phyloP scores from a whole-genome alignment of 768 basidiomycete species.

The Ramaria sp. region DNA sequence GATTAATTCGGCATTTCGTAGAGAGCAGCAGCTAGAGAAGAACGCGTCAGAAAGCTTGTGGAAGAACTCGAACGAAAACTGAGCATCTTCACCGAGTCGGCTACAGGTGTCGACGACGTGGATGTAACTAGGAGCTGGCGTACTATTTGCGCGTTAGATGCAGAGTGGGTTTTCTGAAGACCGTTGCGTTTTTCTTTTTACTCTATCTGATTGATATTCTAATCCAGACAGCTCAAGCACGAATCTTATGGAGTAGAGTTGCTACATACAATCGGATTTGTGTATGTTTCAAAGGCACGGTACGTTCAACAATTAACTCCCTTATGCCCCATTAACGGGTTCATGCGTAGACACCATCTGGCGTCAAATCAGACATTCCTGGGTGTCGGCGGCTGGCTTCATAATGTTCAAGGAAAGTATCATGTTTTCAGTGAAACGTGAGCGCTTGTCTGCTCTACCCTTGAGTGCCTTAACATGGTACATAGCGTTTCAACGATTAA shows the following conservation, averaged over 20 bases:
- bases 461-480: background rate
- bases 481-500: constrained; percentile 72
- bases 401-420: constrained; percentile 86
- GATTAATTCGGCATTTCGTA: constrained; percentile 20
- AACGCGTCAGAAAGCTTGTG: constrained; percentile 64
- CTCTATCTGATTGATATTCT: background rate
- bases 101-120: constrained; percentile 47
- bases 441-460: constrained; percentile 18
- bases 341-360: constrained; percentile 50
- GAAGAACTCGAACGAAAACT: constrained; percentile 75
- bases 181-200: background rate
- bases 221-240: constrained; percentile 57
- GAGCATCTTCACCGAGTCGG: constrained; percentile 79
- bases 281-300: constrained; percentile 62
- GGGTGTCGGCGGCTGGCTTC: constrained; percentile 87
- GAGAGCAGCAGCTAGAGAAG: constrained; percentile 73
- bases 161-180: constrained; percentile 53
- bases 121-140: constrained; percentile 66
- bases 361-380: constrained; percentile 60
- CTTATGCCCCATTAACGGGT: background rate
- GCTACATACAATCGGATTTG: constrained; percentile 76
- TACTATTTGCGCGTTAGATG: constrained; percentile 70
- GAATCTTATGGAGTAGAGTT: constrained; percentile 86
- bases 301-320: background rate
- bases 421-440: constrained; percentile 91